Evolutionary conservation across 257 asterid species (phyloP), one percentile per base, ranked within the genome.

Genomic region (Plantago major): DNA sequence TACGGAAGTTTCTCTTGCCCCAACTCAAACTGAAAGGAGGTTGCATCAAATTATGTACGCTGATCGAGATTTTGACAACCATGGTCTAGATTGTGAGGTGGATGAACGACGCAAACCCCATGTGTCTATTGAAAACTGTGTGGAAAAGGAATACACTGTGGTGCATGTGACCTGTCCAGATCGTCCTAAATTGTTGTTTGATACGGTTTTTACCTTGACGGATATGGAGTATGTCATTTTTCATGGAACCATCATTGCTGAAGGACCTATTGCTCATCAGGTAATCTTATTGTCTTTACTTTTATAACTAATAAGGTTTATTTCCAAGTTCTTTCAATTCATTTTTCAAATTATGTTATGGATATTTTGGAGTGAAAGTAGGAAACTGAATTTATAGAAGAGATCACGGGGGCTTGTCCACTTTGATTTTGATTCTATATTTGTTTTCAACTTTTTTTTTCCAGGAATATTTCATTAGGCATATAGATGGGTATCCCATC

Each of bases 1-100:
- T 9, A 83, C 86, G 12, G 89, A 83, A 9, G 88, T 90, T 47
- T 81, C 96, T 0, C 77, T 76, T 3, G 95, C 88, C 5, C 79
- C 92, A 1, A 87, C 90, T 13, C 94, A 87, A 56, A 79, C 68
- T 0, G 87, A 81, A 70, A 72, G 98, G 76, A 82, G 98, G 74
- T 58, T 88, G 68, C 98, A 91, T 50, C 98, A 91, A 47, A 76
- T 91, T 74, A 82, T 91, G 96, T 88, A 91, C 30, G 94, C 85
- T 18, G 88, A 82, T 68, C 79, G 88, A 19, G 94, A 82, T 42
- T 85, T 78, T 12, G 94, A 85, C 49, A 55, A 59, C 10, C 76
- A 69, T 1, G 51, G 60, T 15, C 47, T 48, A 42, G 69, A 49
- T 43, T 33, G 42, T 11, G 68, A 26, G 15, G 53, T 13, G 3